Evolutionary conservation across 202 grass and related monocot species (phyloP).

Genomic region (Miscanthus sacchariflorus): DNA sequence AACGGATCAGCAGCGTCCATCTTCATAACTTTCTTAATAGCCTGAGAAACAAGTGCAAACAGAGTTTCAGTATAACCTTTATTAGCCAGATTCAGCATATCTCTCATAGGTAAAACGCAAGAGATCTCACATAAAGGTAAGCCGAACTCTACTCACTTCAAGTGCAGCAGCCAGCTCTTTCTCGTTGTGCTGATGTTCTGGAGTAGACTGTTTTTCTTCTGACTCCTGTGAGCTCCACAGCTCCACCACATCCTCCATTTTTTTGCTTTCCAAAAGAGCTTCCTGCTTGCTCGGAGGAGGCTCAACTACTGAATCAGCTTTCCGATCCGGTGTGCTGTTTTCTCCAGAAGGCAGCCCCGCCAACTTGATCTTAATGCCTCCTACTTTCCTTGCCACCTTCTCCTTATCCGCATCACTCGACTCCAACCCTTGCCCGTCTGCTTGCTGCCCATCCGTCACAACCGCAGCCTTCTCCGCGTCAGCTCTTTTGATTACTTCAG

Average conservation of each 20-base stretch:
- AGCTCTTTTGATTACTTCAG: conserved; percentile 34
- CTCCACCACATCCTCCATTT: conserved; percentile 35
- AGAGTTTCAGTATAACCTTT: neutral
- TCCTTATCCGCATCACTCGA: conserved; percentile 51
- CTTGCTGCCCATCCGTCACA: conserved; percentile 43
- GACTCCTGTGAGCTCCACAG: conserved; percentile 46
- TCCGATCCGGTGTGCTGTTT: conserved; percentile 46
- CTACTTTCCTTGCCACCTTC: conserved; percentile 60
- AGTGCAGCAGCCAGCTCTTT: conserved; percentile 80
- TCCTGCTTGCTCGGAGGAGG: conserved; percentile 54
- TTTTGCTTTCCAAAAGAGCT: conserved; percentile 39
- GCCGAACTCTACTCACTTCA: conserved; percentile 51
- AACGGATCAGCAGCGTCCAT: conserved; percentile 94
- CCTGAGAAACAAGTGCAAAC: conserved; percentile 51
- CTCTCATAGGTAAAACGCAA: neutral
- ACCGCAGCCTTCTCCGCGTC: conserved; percentile 46
- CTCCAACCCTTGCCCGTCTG: conserved; percentile 46
- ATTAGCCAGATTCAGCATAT: conserved; percentile 23
- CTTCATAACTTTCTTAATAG: conserved; percentile 97
- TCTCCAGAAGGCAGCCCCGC: conserved; percentile 37
- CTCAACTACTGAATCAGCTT: conserved; percentile 27
- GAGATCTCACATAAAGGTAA: conserved; percentile 1
- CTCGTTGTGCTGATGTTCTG: conserved; percentile 58
- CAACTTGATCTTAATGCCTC: conserved; percentile 70
- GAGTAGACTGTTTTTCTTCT: conserved; percentile 42